Evolutionary conservation across 768 basidiomycete genomes (phyloP).

Genomic region (Serendipita vermifera): DNA sequence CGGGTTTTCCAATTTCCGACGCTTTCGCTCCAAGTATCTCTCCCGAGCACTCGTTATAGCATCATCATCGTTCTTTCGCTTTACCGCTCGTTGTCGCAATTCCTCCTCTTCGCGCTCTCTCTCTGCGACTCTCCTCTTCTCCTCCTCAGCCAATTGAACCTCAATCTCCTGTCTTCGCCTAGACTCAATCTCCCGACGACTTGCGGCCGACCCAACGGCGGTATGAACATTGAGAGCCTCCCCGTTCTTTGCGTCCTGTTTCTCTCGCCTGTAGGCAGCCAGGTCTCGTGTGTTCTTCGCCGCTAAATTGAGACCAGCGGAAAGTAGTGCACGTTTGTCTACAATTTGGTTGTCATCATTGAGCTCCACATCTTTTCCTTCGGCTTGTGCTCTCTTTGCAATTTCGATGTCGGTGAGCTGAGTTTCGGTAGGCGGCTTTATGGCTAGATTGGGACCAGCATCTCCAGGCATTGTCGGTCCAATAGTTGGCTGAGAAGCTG

Average conservation of each 20-base stretch:
- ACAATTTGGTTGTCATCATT: conserved; percentile 98
- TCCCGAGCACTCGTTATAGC: conserved; percentile 61
- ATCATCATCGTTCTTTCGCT: conserved; percentile 63
- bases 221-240: conserved; percentile 39
- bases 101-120: conserved; percentile 48
- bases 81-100: conserved; percentile 49
- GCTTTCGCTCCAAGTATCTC: conserved; percentile 69
- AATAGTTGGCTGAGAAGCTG: conserved; percentile 38
- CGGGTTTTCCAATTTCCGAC: conserved; percentile 49
- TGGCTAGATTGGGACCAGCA: conserved; percentile 50
- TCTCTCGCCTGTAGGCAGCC: conserved; percentile 25
- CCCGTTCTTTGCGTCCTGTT: conserved; percentile 19
- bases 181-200: conserved; percentile 67
- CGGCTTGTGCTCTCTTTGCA: conserved; percentile 50
- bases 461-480: conserved; percentile 46
- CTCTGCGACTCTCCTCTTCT: conserved; percentile 42
- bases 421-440: conserved; percentile 57
- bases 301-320: conserved; percentile 84
- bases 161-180: conserved; percentile 67
- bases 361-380: conserved; percentile 79
- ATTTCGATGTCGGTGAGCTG: conserved; percentile 53
- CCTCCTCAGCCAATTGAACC: conserved; percentile 65
- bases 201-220: conserved; percentile 78
- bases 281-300: conserved; percentile 65
- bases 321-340: conserved; percentile 83